Evolutionary conservation across 495 filamentous ascomycete species (phyloP).

Genomic region (Neurospora sp.): DNA sequence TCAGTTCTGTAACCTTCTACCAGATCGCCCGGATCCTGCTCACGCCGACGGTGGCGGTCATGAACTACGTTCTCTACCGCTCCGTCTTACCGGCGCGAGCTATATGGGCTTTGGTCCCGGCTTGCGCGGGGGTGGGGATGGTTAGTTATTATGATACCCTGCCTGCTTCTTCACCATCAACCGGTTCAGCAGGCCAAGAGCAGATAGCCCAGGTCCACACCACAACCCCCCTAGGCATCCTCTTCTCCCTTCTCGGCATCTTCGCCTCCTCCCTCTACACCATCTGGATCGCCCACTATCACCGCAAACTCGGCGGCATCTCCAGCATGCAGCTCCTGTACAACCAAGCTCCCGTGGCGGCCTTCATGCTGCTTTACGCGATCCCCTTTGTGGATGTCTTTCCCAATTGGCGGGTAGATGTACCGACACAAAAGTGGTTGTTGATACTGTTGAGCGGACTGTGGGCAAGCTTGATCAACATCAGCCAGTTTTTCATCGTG

Average conservation of each 20-base stretch:
- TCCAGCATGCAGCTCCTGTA: conserved; percentile 63
- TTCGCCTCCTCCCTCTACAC: conserved; percentile 60
- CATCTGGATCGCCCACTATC: conserved; percentile 57
- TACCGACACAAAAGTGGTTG: conserved; percentile 39
- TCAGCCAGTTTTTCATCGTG: conserved; percentile 68
- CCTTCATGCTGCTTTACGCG: conserved; percentile 52
- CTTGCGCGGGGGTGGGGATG: conserved; percentile 57
- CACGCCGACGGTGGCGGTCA: conserved; percentile 55
- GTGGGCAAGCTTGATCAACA: conserved; percentile 59
- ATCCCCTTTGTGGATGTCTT: conserved; percentile 58
- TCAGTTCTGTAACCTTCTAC: conserved; percentile 65
- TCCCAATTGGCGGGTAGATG: conserved; percentile 26
- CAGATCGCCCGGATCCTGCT: conserved; percentile 64
- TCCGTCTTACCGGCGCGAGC: conserved; percentile 46
- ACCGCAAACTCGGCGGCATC: conserved; percentile 50
- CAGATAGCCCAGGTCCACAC: too few relatives aligned
- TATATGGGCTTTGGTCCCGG: conserved; percentile 48
- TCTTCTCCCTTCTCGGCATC: conserved; percentile 55
- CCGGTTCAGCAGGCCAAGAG: neutral
- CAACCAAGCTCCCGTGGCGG: conserved; percentile 60
- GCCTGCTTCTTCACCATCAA: conserved; percentile 13
- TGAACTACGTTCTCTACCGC: conserved; percentile 58
- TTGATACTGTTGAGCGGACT: conserved; percentile 50
- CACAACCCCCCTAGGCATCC: conserved; percentile 46
- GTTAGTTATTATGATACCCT: conserved; percentile 65